A percentile compares a stretch with the other conserved stretches of the same genome.
These are phyloP conservation scores for Malbranchea cinnamomea DNA, from an alignment of 2,329 filamentous ascomycete species.

Conservation along the genomic window DNA sequence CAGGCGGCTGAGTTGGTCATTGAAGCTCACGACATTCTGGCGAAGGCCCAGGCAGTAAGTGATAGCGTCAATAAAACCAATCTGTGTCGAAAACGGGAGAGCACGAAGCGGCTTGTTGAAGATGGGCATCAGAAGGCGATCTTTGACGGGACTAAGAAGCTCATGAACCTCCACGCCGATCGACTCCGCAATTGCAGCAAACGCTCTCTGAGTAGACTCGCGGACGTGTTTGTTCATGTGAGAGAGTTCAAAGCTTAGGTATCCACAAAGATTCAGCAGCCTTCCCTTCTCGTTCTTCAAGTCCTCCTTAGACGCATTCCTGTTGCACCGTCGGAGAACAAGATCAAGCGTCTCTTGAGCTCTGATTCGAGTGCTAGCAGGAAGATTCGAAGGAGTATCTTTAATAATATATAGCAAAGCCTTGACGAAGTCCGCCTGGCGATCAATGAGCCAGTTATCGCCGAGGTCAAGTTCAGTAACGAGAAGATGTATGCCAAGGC, in stretches of 20 bases:
- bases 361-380: conserved; percentile 70
- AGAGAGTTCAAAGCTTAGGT: conserved; percentile 74
- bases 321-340: conserved; percentile 63
- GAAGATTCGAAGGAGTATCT: conserved; percentile 88
- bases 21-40: conserved; percentile 77
- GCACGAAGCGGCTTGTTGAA: conserved; percentile 90
- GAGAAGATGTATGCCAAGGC: conserved; percentile 74
- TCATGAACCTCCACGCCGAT: conserved; percentile 71
- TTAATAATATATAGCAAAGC: conserved; percentile 97
- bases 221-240: conserved; percentile 96
- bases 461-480: conserved; percentile 74
- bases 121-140: conserved; percentile 76
- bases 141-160: conserved; percentile 76
- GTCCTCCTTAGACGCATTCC: conserved; percentile 67
- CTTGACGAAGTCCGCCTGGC: conserved; percentile 75
- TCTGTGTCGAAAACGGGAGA: conserved; percentile 85
- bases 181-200: conserved; percentile 67
- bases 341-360: conserved; percentile 73
- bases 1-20: conserved; percentile 77
- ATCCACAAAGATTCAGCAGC: conserved; percentile 62
- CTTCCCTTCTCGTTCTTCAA: conserved; percentile 50
- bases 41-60: conserved; percentile 88
- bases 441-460: conserved; percentile 64
- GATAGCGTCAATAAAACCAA: conserved; percentile 95
- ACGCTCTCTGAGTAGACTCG: conserved; percentile 65